Evolutionary conservation across 768 basidiomycete genomes (phyloP), one percentile per base, ranked within the genome.

Genomic region (Infundibulicybe gibba): DNA sequence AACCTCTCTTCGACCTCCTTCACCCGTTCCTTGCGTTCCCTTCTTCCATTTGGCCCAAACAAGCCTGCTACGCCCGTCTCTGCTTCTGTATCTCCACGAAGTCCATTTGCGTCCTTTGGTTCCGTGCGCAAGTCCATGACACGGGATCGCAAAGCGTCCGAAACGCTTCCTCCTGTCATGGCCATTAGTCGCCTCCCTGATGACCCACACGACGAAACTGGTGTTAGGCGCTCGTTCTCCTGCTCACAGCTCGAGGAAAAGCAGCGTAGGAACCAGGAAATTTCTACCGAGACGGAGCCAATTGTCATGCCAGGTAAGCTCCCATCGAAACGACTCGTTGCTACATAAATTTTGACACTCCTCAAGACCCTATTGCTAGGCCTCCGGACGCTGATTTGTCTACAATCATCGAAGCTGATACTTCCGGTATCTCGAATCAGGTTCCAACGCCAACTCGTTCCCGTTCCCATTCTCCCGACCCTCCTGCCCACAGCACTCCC

Each of bases 351-450:
- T 40, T 40, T 5, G 30, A 25, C 13, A 54, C n/a, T n/a, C 48
- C 14, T 39, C 38, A 44, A 59, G 58, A 54, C 19, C 64, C 65
- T 31, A 49, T 63, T 6, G 54, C 68, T 30, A 65, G 70, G 47
- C 68, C 64, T 5, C 74, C 72, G n/a, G 74, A 74, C 1, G 74
- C 74, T 3, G 87, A 89, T 50, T 68, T 90, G 32, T 88, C 86
- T 6, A 87, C 83, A 10, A 90, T 90, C 48, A 70, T 88, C 9
- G 87, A 90, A 61, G 81, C 83, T 3, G 87, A 90, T 53, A 83
- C 75, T 17, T 90, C 87, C 15, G 57, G 53, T 6, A 49, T 55
- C 1, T 61, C 61, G 21, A 59, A 55, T 35, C 51, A 61, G 46
- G 35, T 58, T 32, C 54, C 54, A 33, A 49, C 47, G 25, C 41